Evolutionary conservation across 139 green algal species (phyloP).

Genomic region (Astrephomene gubernaculifera): DNA sequence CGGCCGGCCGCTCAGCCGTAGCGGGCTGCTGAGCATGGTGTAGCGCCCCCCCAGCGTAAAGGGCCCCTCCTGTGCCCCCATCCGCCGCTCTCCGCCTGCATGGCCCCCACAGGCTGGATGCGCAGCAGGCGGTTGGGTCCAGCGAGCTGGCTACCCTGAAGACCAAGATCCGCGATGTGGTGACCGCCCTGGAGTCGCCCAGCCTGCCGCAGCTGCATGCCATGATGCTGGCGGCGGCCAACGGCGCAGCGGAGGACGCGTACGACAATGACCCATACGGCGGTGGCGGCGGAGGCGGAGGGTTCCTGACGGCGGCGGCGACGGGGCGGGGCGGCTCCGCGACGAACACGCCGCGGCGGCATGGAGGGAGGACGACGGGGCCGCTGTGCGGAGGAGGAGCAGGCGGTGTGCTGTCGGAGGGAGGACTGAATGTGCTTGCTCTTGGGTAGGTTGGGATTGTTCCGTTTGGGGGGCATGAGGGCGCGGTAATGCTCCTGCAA

Average conservation of each 20-base stretch:
- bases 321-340: not conserved
- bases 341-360: conserved; percentile 14
- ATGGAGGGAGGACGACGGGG: too few species aligned
- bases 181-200: conserved; percentile 32
- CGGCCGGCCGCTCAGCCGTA: too few species aligned
- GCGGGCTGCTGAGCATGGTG: too few species aligned
- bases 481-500: too few species aligned
- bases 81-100: too few species aligned
- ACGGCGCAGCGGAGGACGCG: not conserved
- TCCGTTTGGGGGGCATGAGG: too few species aligned
- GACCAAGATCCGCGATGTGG: conserved; percentile 11
- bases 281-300: not conserved
- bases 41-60: too few species aligned
- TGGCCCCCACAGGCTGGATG: conserved; percentile 7
- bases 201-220: conserved; percentile 18
- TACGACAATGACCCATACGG: not conserved
- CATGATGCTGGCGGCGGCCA: conserved; percentile 26
- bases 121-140: not conserved
- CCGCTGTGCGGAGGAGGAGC: not conserved
- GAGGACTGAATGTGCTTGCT: not conserved
- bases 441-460: conserved; percentile 34
- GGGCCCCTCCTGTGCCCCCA: too few species aligned
- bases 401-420: not conserved
- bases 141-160: conserved; percentile 21
- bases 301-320: not conserved